These are phyloP conservation scores for Macadamia integrifolia DNA, from an alignment of 164 flowering plant genomes.

Conservation along the genomic window DNA sequence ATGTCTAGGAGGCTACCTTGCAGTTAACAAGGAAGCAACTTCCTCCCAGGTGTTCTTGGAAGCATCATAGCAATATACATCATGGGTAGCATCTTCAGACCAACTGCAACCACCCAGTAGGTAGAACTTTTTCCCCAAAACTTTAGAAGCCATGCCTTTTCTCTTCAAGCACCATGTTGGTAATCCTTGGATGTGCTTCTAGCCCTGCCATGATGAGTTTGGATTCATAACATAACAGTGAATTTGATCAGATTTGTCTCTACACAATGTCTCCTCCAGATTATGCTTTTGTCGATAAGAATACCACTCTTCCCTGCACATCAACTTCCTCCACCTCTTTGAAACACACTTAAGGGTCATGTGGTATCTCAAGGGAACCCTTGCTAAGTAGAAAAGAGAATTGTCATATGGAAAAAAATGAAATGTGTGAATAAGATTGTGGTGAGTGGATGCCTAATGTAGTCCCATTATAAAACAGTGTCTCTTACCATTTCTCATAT, in stretches of 20 bases:
- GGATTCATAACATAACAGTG: slow-evolving; percentile 64
- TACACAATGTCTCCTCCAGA: slow-evolving; percentile 55
- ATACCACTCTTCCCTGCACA: slow-evolving; percentile 53
- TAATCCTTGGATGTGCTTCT: slow-evolving; percentile 44
- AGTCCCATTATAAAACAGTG: too few species aligned
- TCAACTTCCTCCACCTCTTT: slow-evolving; percentile 64
- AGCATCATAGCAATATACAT: slow-evolving; percentile 67
- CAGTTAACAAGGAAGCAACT: slow-evolving; percentile 46
- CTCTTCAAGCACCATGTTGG: slow-evolving; percentile 47
- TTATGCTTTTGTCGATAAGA: slow-evolving; percentile 47
- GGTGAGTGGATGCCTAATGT: too few species aligned
- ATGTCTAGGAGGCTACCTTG: slow-evolving; percentile 39
- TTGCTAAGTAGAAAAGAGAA: slow-evolving; percentile 60
- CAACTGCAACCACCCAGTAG: slow-evolving; percentile 74
- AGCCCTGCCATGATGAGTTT: slow-evolving; percentile 33
- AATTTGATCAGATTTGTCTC: slow-evolving; percentile 41
- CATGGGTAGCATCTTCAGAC: slow-evolving; percentile 58
- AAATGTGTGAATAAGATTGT: too few species aligned
- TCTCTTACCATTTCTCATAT: too few species aligned
- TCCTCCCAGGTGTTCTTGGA: slow-evolving; percentile 41
- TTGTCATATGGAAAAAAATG: slow-evolving; percentile 57
- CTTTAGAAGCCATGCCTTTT: slow-evolving; percentile 63
- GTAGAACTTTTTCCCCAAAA: slow-evolving; percentile 46
- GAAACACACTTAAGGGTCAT: slow-evolving; percentile 58
- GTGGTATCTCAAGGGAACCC: slow-evolving; percentile 69